phyloP scores from a whole-genome alignment of 1,284 basidiomycete genomes.

The Agroathelia rolfsii region DNA sequence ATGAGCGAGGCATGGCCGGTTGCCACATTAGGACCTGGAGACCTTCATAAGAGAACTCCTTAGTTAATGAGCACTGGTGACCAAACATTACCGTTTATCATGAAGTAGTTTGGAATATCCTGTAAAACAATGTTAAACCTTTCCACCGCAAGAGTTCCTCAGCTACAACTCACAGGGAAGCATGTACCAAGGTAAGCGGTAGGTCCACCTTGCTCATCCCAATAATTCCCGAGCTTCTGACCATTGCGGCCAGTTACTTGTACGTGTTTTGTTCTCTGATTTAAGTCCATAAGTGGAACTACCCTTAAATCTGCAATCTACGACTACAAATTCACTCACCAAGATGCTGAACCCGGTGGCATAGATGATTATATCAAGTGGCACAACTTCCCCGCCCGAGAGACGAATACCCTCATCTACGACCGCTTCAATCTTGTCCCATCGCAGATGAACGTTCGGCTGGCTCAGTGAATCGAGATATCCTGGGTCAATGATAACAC shows the following conservation, averaged over 20 bases:
- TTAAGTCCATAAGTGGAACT: too few species aligned
- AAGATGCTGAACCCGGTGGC: slow-evolving; percentile 36
- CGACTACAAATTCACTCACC: too few species aligned
- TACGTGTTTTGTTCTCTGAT: too few species aligned
- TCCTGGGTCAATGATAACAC: slow-evolving; percentile 43
- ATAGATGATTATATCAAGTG: slow-evolving; percentile 40
- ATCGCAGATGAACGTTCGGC: slow-evolving; percentile 40
- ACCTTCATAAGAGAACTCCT: slow-evolving; percentile 3
- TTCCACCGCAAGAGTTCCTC: too few species aligned
- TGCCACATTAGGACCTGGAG: slow-evolving; percentile 33
- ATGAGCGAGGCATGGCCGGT: slow-evolving; percentile 44
- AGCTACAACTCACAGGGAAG: too few species aligned
- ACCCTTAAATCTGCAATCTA: too few species aligned
- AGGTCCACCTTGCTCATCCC: slow-evolving; percentile 31
- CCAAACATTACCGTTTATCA: slow-evolving; percentile 28
- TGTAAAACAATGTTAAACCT: too few species aligned
- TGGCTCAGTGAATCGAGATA: slow-evolving; percentile 39
- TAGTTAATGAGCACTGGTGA: slow-evolving; percentile 3
- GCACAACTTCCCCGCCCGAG: slow-evolving; percentile 34
- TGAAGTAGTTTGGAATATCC: slow-evolving; percentile 42
- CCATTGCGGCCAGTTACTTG: slow-evolving; percentile 31
- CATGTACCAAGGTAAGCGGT: slow-evolving; percentile 38
- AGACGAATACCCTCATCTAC: slow-evolving; percentile 36
- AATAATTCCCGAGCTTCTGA: slow-evolving; percentile 29
- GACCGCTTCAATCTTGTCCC: slow-evolving; percentile 33